Base-by-base conservation (phyloP, 1,284 basidiomycete species). In the Wallemia mellicola region DNA sequence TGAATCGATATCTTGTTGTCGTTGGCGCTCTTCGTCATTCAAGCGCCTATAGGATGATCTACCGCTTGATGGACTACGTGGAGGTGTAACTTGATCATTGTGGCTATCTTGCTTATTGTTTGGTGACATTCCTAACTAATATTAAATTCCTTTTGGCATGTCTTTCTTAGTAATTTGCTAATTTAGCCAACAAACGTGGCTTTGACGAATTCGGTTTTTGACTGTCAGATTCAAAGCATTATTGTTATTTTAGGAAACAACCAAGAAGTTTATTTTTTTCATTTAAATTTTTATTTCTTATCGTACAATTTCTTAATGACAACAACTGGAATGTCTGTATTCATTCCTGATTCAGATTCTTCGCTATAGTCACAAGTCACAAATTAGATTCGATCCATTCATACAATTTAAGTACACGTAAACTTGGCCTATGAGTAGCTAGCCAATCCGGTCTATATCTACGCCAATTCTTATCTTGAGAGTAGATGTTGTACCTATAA, bases 1-100 rank as follows among this genome's bases (percentile, higher is more conserved):
- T 77, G 85, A 83, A 65, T 86, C 83, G 0, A 80, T 83, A 64
- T 86, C 83, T 78, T 86, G 81, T 1, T 81, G 77, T n/a, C 82
- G 75, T 70, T 86, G 83, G 19, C 83, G 76, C 67, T 86, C 83
- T 58, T 77, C 73, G 24, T 75, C 77, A 60, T 81, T 25, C 24
- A 48, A 48, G n/a, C 38, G 38, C 38, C 38, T 48, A 3, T 17
- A 15, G 19, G 38, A 48, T 3, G 38, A 48, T 22, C 14, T 15
- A 11, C 14, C 14, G 38, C 38, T 48, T 11, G 9, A 15, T 7
- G 38, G 38, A 22, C 38, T 48, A n/a, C 22, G 9, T 11, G 38
- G 38, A 48, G 38, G 38, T 5, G 38, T 15, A n/a, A 3, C 9
- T 11, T 22, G 14, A 5, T 48, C 38, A 15, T 7, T 11, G 9